Base-by-base conservation (phyloP, 352 stramenopile genomes). In the Phytophthora tentaculata region DNA sequence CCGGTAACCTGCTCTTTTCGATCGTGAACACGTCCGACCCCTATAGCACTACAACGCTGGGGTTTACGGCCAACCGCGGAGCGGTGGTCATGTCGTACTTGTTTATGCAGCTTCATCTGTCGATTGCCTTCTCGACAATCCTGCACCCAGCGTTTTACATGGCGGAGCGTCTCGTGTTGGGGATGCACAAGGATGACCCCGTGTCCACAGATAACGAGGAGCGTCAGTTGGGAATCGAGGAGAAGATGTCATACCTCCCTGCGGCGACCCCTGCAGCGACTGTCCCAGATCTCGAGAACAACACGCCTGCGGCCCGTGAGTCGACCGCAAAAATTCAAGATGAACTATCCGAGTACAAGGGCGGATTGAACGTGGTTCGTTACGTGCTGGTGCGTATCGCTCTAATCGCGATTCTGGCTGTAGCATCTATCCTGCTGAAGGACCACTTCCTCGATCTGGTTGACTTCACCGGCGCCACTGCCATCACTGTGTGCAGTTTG, bases 1-100 rank as follows among this genome's bases (percentile, higher is more conserved):
- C 77, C 6, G 74, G 77, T 22, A 86, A 86, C 71, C 49, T 87
- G 39, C 71, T 87, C 37, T 87, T 86, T 54, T 67, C 77, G n/a
- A 82, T 87, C 35, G n/a, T n/a, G n/a, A n/a, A n/a, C n/a, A n/a
- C n/a, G n/a, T n/a, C n/a, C n/a, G n/a, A n/a, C n/a, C n/a, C n/a
- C n/a, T 55, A 63, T 8, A 68, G 50, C 17, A 32, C 26, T 8
- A 32, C 26, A 3, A 32, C 26, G 26, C 26, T 32, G 26, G 26
- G 26, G 3, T 32, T 32, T 8, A 32, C 3, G 26, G 4, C 26
- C 4, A 32, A 8, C 26, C 8, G 26, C 4, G 26, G 26, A 3
- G 26, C 26, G 4, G 26, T 32, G 26, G 26, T 32, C 3, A 3
- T 32, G 26, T 3, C 26, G 4, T 32, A 32, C 8, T 32, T 32